Evolutionary conservation across 805 yeast species (phyloP), one percentile per base, ranked within the genome.

Genomic region (Maudiozyma turicensis): DNA sequence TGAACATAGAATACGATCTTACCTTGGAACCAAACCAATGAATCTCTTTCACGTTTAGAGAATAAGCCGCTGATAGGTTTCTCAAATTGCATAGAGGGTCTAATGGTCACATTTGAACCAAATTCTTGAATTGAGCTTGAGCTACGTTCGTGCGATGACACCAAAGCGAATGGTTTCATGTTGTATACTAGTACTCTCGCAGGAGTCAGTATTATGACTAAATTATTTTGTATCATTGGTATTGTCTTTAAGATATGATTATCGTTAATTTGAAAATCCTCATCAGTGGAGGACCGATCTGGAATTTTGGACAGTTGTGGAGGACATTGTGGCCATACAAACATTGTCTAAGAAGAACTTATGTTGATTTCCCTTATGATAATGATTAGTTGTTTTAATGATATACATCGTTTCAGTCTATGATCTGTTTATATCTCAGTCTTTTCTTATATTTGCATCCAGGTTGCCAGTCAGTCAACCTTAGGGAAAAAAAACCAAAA

Each of bases 131-230:
- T 34, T 1, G 70, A 64, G 7, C 55, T 55, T 10, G 14, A 41
- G 3, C 64, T 56, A 43, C 70, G 56, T 38, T 58, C 63, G 45
- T 64, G 65, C 10, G 57, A 53, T 6, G 66, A 59, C 3, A 65
- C 58, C 9, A 64, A 50, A 2, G 68, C 68, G 47, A 61, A 44
- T 29, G 70, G 70, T 48, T 64, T 66, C 42, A 55, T 52, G 48
- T 66, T 64, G 46, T 66, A 66, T 8, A 62, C 50, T 26, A 64
- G 47, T 5, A 65, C 56, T 47, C 67, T 55, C 3, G 58, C 54
- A 8, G 58, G 51, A 4, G 68, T 65, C 20, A 65, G 48, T 37
- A 64, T 45, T 5, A 65, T 47, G 35, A 62, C 39, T 8, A 59
- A 52, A 50, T 66, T 66, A 6, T 59, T 52, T 33, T 58, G 56